These are phyloP conservation scores for Avena eriantha DNA, from an alignment of 176 grass and related monocot genomes.

Conservation along the genomic window DNA sequence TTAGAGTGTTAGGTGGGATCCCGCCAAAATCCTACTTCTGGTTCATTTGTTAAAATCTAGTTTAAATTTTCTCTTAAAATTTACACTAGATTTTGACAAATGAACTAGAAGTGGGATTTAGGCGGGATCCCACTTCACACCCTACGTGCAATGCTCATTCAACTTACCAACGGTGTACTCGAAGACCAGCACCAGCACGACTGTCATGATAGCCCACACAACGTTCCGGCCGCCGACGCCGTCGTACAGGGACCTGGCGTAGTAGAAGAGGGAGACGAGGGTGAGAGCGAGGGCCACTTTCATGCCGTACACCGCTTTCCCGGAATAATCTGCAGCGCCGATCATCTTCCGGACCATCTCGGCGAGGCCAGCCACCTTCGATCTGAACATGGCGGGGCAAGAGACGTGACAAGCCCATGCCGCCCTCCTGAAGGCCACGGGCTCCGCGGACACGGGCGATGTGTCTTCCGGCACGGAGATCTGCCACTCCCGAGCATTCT, in stretches of 20 bases:
- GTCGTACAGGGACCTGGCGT: slow-evolving; percentile 60
- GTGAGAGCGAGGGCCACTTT: slow-evolving; percentile 67
- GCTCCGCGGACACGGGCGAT: neutral
- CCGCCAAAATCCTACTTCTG: too few relatives aligned
- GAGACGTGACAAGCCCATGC: slow-evolving; percentile 33
- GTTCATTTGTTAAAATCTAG: too few relatives aligned
- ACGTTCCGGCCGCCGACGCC: slow-evolving; percentile 53
- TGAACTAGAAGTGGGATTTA: too few relatives aligned
- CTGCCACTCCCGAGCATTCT: neutral
- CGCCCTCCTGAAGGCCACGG: neutral
- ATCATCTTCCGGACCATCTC: slow-evolving; percentile 51
- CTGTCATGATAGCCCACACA: slow-evolving; percentile 73
- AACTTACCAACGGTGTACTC: slow-evolving; percentile 86
- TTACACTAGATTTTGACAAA: too few relatives aligned
- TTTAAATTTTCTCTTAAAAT: too few relatives aligned
- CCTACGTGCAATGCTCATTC: too few relatives aligned
- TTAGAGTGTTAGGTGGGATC: too few relatives aligned
- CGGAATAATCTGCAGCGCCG: slow-evolving; percentile 49
- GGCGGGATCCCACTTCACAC: too few relatives aligned
- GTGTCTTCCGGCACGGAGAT: neutral
- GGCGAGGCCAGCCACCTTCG: neutral
- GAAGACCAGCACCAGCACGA: slow-evolving; percentile 74
- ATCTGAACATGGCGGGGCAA: neutral
- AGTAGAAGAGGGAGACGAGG: slow-evolving; percentile 73
- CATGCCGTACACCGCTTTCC: slow-evolving; percentile 58